Conservation (phyloP, 371 early-diverging fungal species). For the Nematocida parisii region DNA sequence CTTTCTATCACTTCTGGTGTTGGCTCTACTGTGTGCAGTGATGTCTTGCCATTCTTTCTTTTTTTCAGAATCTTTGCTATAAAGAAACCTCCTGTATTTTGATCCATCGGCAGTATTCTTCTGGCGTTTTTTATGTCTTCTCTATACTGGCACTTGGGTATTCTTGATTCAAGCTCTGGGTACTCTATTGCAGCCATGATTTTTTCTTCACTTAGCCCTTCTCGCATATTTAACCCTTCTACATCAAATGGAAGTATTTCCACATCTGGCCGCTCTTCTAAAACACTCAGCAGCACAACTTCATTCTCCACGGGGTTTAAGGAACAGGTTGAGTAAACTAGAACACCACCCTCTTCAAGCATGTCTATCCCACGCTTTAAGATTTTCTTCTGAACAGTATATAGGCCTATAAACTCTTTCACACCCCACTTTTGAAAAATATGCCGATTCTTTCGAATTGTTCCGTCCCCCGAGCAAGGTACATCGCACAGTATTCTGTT, state of each 20-base stretch:
- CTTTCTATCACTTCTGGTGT: neutral
- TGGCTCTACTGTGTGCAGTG: neutral
- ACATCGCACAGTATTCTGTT: constrained; percentile 75
- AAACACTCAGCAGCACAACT: constrained; percentile 63
- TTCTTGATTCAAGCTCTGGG: constrained; percentile 71
- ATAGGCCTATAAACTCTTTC: constrained; percentile 76
- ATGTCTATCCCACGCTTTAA: constrained; percentile 81
- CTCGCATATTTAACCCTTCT: constrained; percentile 72
- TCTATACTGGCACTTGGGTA: constrained; percentile 72
- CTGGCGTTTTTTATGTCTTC: constrained; percentile 78
- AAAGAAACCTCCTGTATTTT: constrained; percentile 98
- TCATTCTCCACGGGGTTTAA: constrained; percentile 80
- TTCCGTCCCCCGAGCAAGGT: constrained; percentile 91
- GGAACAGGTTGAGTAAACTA: constrained; percentile 97
- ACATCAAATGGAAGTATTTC: constrained; percentile 42
- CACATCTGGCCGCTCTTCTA: constrained; percentile 50
- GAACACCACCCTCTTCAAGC: constrained; percentile 81
- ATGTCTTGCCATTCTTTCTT: neutral
- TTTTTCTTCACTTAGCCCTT: constrained; percentile 62
- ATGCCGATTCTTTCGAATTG: constrained; percentile 85
- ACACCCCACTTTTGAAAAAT: constrained; percentile 83
- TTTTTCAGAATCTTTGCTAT: constrained; percentile 82
- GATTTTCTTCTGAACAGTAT: constrained; percentile 80
- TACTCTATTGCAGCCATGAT: neutral
- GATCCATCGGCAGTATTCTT: constrained; percentile 86